Evolutionary conservation across 2,329 filamentous ascomycete genomes (phyloP).

Genomic region (Ceratocystiopsis brevicomis): DNA sequence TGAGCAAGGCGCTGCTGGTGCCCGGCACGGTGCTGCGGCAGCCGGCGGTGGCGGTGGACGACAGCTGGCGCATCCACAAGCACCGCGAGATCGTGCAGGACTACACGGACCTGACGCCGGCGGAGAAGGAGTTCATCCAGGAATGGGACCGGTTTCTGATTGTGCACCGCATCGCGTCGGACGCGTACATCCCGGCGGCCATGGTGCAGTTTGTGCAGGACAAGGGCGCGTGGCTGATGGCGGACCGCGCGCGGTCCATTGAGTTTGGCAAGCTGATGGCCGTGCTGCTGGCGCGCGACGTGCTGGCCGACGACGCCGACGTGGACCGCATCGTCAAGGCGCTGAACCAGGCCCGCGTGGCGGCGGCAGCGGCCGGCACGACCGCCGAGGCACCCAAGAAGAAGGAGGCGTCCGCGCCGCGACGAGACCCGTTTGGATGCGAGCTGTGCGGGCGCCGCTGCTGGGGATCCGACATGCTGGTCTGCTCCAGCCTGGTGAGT

Average conservation of each 20-base stretch:
- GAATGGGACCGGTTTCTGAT: constrained; percentile 39
- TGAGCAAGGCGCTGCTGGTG: constrained; percentile 33
- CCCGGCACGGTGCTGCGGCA: constrained; percentile 27
- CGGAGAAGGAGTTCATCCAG: constrained; percentile 38
- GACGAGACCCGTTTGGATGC: constrained; percentile 18
- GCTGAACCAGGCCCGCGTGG: constrained; percentile 12
- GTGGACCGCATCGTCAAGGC: constrained; percentile 23
- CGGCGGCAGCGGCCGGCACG: not conserved
- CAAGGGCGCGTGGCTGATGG: constrained; percentile 33
- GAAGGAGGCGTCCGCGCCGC: not conserved
- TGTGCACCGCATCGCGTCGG: constrained; percentile 29
- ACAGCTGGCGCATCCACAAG: constrained; percentile 38
- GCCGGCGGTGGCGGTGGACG: constrained; percentile 22
- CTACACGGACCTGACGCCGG: constrained; percentile 33
- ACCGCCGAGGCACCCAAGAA: not conserved
- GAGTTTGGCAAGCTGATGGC: constrained; percentile 37
- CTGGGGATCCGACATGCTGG: constrained; percentile 19
- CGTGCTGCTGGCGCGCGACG: constrained; percentile 29
- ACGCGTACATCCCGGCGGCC: constrained; percentile 30
- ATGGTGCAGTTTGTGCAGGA: constrained; percentile 32
- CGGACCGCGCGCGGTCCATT: constrained; percentile 25
- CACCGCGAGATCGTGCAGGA: constrained; percentile 38
- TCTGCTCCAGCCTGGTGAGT: constrained; percentile 30
- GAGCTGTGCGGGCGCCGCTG: constrained; percentile 23
- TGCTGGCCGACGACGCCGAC: constrained; percentile 23